Evolutionary conservation across 306 rosid species (phyloP).

Genomic region (Vigna nakashimae): DNA sequence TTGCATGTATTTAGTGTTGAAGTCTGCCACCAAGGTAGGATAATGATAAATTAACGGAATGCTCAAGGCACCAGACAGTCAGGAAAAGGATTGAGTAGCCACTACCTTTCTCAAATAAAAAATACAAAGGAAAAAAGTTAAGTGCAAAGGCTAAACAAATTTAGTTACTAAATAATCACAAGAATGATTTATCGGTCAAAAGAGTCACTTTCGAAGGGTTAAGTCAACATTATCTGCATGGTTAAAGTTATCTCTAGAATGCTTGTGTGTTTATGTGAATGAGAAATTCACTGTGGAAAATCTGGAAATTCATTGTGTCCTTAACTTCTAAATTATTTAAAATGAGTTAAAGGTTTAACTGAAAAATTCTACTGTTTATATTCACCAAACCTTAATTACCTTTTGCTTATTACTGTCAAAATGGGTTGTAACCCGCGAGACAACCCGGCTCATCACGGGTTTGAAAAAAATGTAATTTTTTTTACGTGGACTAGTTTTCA

Average conservation of each 20-base stretch:
- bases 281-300: too few relatives aligned
- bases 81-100: neutral
- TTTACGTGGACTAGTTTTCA: too few relatives aligned
- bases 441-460: too few relatives aligned
- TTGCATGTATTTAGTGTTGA: slow-evolving; percentile 15
- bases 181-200: neutral
- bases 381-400: neutral
- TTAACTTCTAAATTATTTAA: neutral
- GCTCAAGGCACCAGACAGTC: neutral
- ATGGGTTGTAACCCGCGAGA: too few relatives aligned
- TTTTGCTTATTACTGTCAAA: too few relatives aligned
- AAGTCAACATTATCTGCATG: slow-evolving; percentile 12
- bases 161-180: neutral
- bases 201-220: neutral
- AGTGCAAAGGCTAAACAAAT: too few relatives aligned
- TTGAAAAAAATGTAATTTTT: too few relatives aligned
- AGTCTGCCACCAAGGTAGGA: neutral
- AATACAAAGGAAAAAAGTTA: too few relatives aligned
- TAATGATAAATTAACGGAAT: neutral
- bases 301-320: neutral
- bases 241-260: neutral
- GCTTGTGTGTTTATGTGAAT: too few relatives aligned
- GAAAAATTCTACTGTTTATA: neutral
- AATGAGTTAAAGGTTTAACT: neutral
- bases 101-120: too few relatives aligned